These are phyloP conservation scores for Sophora flavescens DNA, from an alignment of 306 rosid genomes.

Conservation along the genomic window DNA sequence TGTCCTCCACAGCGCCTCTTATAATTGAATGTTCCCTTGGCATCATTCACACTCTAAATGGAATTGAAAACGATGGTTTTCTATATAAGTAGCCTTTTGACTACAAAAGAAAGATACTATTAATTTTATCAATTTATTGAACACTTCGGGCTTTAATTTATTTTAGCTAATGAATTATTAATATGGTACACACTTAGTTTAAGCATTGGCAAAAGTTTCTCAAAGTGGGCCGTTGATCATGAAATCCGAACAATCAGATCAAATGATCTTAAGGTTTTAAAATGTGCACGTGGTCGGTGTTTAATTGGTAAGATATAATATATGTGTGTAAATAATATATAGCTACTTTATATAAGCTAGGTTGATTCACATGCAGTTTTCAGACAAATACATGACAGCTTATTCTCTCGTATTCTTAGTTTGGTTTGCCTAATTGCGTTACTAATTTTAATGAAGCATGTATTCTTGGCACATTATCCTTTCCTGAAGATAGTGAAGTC, in stretches of 20 bases:
- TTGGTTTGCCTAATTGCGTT: conserved; percentile 34
- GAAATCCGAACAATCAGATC: conserved; percentile 3
- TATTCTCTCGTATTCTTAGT: conserved; percentile 39
- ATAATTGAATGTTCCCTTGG: conserved; percentile 54
- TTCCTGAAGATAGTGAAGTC: background rate
- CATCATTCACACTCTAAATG: conserved; percentile 45
- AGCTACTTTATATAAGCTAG: conserved; percentile 24
- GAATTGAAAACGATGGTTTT: conserved; percentile 41
- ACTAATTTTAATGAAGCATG: conserved; percentile 35
- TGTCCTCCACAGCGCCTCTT: conserved; percentile 49
- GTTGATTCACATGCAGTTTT: conserved; percentile 44
- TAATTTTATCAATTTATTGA: conserved; percentile 23
- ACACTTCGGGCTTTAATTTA: background rate
- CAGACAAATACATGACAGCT: conserved; percentile 41
- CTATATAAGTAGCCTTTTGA: conserved; percentile 48
- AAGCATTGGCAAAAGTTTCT: conserved; percentile 32
- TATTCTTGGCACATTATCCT: conserved; percentile 44
- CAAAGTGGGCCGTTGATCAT: conserved; percentile 26
- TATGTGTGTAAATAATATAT: background rate
- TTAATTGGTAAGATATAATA: conserved; percentile 8
- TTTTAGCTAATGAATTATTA: conserved; percentile 8
- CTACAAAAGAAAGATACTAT: conserved; percentile 32
- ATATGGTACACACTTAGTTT: conserved; percentile 24
- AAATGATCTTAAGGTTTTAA: conserved; percentile 24
- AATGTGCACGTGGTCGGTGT: conserved; percentile 44